A percentile compares a stretch with the other conserved stretches of the same genome.
phyloP scores from a whole-genome alignment of 2,329 filamentous ascomycete genomes.

The Parastagonospora avenae region DNA sequence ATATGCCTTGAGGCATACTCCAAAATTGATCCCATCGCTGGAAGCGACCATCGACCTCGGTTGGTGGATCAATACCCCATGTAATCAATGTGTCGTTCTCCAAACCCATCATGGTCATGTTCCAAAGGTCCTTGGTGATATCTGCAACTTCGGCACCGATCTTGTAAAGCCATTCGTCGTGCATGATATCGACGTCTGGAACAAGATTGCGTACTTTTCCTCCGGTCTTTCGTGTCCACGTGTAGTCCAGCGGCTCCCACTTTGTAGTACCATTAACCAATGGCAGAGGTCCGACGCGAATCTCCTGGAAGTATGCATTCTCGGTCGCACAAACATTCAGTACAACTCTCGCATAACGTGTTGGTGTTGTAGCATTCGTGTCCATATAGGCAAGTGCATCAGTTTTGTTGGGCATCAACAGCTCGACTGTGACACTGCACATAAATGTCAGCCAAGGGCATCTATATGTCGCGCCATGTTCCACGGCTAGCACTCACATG shows the following conservation, averaged over 20 bases:
- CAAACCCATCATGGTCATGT: neutral
- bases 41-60: neutral
- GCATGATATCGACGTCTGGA: neutral
- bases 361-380: neutral
- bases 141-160: neutral
- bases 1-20: slow-evolving; percentile 45
- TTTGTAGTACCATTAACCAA: slow-evolving; percentile 44
- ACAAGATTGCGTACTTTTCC: neutral
- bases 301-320: slow-evolving; percentile 46
- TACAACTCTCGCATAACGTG: slow-evolving; percentile 4
- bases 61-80: neutral
- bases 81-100: neutral
- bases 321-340: slow-evolving; percentile 1
- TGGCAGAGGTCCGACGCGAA: slow-evolving; percentile 56
- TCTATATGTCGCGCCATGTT: no score
- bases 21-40: slow-evolving; percentile 56
- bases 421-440: neutral
- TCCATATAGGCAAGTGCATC: slow-evolving; percentile 5
- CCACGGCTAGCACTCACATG: no score
- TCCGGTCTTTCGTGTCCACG: neutral
- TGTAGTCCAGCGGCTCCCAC: neutral
- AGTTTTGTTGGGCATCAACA: slow-evolving; percentile 1
- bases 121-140: slow-evolving; percentile 1
- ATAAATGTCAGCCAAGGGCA: no score
- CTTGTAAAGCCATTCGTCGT: neutral